These are phyloP conservation scores for Penicillium steckii DNA, from an alignment of 495 filamentous ascomycete species.

Conservation along the genomic window DNA sequence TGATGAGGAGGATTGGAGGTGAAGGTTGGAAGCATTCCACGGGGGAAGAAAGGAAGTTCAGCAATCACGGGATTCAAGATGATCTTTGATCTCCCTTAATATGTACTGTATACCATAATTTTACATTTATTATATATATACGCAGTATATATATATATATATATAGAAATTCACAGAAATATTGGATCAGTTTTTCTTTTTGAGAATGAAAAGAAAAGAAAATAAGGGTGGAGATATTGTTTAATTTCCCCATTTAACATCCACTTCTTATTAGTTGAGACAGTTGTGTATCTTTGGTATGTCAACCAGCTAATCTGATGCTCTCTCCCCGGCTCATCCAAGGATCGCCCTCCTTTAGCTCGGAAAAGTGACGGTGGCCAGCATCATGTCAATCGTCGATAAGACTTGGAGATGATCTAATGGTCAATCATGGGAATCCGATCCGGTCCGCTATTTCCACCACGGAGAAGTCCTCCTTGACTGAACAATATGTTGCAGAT, in stretches of 20 bases:
- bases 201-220: background rate
- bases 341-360: background rate
- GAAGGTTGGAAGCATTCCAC: background rate
- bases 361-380: background rate
- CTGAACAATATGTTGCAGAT: too few relatives aligned
- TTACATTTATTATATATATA: too few relatives aligned
- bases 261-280: too few relatives aligned
- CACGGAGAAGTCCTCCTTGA: background rate
- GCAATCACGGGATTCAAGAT: background rate
- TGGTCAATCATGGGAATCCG: background rate
- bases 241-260: background rate
- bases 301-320: slow-evolving; percentile 2
- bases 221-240: background rate
- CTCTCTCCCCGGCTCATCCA: slow-evolving; percentile 1
- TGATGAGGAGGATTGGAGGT: background rate
- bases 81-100: background rate
- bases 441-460: slow-evolving; percentile 1
- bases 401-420: background rate
- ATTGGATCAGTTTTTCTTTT: too few relatives aligned
- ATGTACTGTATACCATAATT: too few relatives aligned
- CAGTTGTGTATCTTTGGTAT: background rate
- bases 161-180: too few relatives aligned
- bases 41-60: background rate
- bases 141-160: too few relatives aligned
- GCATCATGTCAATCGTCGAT: background rate